Base-by-base conservation (phyloP, 1,284 basidiomycete genomes). In the Trichosporon faecale region DNA sequence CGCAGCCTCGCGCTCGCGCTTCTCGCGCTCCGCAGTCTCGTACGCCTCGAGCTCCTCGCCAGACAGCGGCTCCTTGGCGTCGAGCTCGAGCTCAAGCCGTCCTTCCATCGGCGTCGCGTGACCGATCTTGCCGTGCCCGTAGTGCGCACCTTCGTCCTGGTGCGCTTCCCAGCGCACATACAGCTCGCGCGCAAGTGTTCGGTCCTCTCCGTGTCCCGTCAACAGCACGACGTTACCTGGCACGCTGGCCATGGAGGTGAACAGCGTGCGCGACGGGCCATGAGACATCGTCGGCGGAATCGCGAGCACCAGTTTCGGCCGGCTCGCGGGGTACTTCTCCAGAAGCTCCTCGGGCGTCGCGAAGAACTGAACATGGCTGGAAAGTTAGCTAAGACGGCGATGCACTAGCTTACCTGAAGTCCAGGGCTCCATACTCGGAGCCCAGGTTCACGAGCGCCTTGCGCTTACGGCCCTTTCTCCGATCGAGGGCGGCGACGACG, bases 241-340 rank as follows among this genome's bases (percentile, higher is more conserved):
- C 11, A 89, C 87, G 7, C 88, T 86, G 2, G 92, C 93, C 83
- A 98, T 94, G 60, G 93, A 88, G 11, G 90, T 86, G 79, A 99
- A 96, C 2, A 99, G 82, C 37, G 88, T 86, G 25, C 96, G 88
- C 0, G 95, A 96, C 8, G 93, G 91, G 0, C 97, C 96, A 78
- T 98, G 92, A 0, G 95, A 96, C 72, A 99, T 86, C 0, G 93
- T 93, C 0, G 92, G 90, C 0, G 97, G 96, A 23, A 96, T 91
- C 0, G 96, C 94, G 5, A 99, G 87, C 67, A 99, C 94, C 44
- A 98, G 88, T 80, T 98, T 98, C 0, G 96, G 93, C 69, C 92
- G 89, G 74, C 90, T 91, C 0, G 90, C 89, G 0, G 94, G 92
- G 76, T 95, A 91, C 3, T 89, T 90, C 72, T 92, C 88, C 60